A percentile compares a stretch with the other conserved stretches of the same genome.
These are phyloP conservation scores for Aspergillus sp. DNA, from an alignment of 2,329 filamentous ascomycete genomes.

Conservation along the genomic window DNA sequence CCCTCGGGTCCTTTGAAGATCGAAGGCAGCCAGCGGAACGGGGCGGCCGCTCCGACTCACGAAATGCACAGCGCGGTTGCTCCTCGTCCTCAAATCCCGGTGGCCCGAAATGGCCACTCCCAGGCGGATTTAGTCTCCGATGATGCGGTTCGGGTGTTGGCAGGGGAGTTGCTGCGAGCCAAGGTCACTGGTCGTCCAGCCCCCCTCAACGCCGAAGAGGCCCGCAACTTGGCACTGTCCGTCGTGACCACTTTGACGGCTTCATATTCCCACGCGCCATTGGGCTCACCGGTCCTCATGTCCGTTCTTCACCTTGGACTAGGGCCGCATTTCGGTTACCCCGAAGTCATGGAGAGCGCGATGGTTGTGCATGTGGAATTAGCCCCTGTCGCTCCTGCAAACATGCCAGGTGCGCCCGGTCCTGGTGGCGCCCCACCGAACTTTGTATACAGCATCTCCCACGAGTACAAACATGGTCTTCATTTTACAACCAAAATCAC, in stretches of 20 bases:
- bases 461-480: conserved; percentile 27
- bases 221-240: conserved; percentile 29
- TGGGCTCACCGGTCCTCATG: conserved; percentile 23
- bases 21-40: conserved; percentile 16
- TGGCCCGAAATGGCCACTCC: conserved; percentile 7
- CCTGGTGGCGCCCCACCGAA: conserved; percentile 11
- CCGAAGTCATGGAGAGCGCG: conserved; percentile 20
- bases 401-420: background rate
- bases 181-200: conserved; percentile 28
- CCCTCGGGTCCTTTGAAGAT: conserved; percentile 15
- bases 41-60: conserved; percentile 9
- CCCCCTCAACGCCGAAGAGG: conserved; percentile 32
- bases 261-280: conserved; percentile 28
- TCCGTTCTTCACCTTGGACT: conserved; percentile 39
- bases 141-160: conserved; percentile 32
- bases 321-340: conserved; percentile 33
- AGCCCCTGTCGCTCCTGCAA: conserved; percentile 2
- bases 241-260: conserved; percentile 32
- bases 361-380: conserved; percentile 28
- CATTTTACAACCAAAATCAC: conserved; percentile 28
- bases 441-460: conserved; percentile 23
- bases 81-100: conserved; percentile 6
- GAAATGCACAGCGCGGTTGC: conserved; percentile 3
- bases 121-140: conserved; percentile 25
- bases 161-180: conserved; percentile 32